Base-by-base conservation (phyloP, 805 yeast genomes). In the Barnettozyma botsteinii region DNA sequence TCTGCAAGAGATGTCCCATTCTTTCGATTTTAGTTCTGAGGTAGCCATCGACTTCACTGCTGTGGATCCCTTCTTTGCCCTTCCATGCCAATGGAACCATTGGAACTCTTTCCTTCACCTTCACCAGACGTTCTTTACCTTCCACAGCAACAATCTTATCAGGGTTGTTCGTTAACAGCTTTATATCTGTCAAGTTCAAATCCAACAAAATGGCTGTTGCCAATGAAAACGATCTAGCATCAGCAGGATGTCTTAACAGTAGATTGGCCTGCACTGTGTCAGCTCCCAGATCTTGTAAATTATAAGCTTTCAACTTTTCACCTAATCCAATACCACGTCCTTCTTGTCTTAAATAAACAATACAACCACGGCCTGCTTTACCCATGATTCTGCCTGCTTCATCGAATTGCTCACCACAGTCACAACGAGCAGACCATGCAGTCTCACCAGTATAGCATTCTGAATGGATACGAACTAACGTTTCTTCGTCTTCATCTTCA, bases 371-470 rank as follows among this genome's bases (percentile, higher is more conserved):
- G 14, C 96, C 96, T 35, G 71, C 72, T 42, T 72, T 67, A 7
- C 95, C 95, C 91, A 93, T 93, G 31, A 87, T 62, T 47, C 94
- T 73, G 8, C 97, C 98, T 2, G 98, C 98, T 62, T 94, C 96
- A 62, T 93, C 97, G 54, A 93, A 85, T 66, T 93, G 99, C 63
- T 93, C 99, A 17, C 99, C 99, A 65, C 99, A 93, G 63, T 93
- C 99, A 62, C 99, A 93, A 40, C 99, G 74, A 1, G 99, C 98
- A 43, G 91, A 79, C 98, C 99, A 93, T 9, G 97, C 98, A 2
- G 97, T 93, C 59, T 93, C 99, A 3, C 99, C 99, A 0, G 99
- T 93, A 66, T 91, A 93, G 63, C 99, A 93, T 59, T 93, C 99
- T 4, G 95, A 84, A 59, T 93, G 99, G 50, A 93, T 88, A 45